Evolutionary conservation across 1,284 basidiomycete genomes (phyloP).

Genomic region (Ustilago esculenta): DNA sequence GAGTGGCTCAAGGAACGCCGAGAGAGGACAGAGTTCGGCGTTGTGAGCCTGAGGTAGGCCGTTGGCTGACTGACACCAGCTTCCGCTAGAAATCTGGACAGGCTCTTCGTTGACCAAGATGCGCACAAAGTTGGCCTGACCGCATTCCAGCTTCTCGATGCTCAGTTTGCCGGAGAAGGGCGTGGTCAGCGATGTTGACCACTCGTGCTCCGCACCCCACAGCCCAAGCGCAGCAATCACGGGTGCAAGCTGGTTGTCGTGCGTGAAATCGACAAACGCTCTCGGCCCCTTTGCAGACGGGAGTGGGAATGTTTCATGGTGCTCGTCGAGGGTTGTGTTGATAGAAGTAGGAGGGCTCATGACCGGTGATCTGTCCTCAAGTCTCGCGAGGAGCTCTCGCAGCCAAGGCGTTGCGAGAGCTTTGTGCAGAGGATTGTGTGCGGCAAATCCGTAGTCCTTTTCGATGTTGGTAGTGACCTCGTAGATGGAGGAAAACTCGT

Average conservation of each 20-base stretch:
- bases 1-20: constrained; percentile 18
- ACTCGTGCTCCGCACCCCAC: constrained; percentile 14
- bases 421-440: constrained; percentile 25
- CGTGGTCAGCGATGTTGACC: constrained; percentile 32
- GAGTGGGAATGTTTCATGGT: constrained; percentile 20
- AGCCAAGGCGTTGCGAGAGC: constrained; percentile 40
- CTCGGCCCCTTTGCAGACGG: constrained; percentile 9
- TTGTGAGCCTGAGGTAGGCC: not conserved
- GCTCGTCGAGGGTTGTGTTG: constrained; percentile 38
- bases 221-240: constrained; percentile 31
- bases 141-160: constrained; percentile 30
- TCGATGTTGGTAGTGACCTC: constrained; percentile 32
- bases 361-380: constrained; percentile 22
- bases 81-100: constrained; percentile 2
- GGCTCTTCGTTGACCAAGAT: constrained; percentile 34
- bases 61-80: constrained; percentile 12
- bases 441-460: constrained; percentile 37
- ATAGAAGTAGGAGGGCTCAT: constrained; percentile 40
- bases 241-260: constrained; percentile 50
- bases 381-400: constrained; percentile 28
- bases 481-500: constrained; percentile 31
- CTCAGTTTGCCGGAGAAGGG: constrained; percentile 39
- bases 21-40: constrained; percentile 25
- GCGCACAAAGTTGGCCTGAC: constrained; percentile 16
- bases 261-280: constrained; percentile 43